Evolutionary conservation across 192 early-diverging fungal genomes (phyloP), one percentile per base, ranked within the genome.

Genomic region (Geranomyces variabilis): DNA sequence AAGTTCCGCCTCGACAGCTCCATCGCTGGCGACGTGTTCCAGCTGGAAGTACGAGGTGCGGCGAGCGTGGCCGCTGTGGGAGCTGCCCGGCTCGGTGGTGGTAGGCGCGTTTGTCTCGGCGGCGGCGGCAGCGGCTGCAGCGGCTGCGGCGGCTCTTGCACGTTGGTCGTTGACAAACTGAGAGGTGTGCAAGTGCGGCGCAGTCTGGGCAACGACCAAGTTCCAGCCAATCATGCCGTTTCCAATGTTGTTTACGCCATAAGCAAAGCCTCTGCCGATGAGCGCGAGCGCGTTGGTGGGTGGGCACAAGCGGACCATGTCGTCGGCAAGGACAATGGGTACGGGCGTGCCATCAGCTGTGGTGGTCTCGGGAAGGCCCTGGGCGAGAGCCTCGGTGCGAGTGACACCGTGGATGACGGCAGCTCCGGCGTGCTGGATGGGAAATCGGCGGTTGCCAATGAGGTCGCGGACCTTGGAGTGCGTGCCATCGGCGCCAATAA

Each of bases 161-260:
- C 21, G 44, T 30, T 59, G 36, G 28, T 61, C 53, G 28, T 70
- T 58, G 2, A 64, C 67, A 29, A 74, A 83, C 13, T 55, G 43
- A 28, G 73, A 45, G 9, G 69, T 71, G 66, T 77, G 75, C 51
- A 61, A 44, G 29, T 75, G 66, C 21, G 76, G 79, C 30, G 76
- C 75, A 5, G 70, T 43, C 69, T 86, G 82, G n/a, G 76, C 57
- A 19, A 77, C 77, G 33, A 84, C 69, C 13, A 86, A 55, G 26
- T 78, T 77, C 84, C 84, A 86, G 0, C 80, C 81, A 45, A 86
- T 48, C 53, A 80, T 80, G 29, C 73, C 79, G 73, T 86, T 86
- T 8, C 84, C 84, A 29, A 86, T 36, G 67, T 86, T 81, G 33
- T 73, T 72, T 41, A 78, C 57, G 0, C 84, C 84, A 69, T 84